Evolutionary conservation across 2,329 filamentous ascomycete genomes (phyloP).

Genomic region (Immersiporthe knoxdaviesiana): DNA sequence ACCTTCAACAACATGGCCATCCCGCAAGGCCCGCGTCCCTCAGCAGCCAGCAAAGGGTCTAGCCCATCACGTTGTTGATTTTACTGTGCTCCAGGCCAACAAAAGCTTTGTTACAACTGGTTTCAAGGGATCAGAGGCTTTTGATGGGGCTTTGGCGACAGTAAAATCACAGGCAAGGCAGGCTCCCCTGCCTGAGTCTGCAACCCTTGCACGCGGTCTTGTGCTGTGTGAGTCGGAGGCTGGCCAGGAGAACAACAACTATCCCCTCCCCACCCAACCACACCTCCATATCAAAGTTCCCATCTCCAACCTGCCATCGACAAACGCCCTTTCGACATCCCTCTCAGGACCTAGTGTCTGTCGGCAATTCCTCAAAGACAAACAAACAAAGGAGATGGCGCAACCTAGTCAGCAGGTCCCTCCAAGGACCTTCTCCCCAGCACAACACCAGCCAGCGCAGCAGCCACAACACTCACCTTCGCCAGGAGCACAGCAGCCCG

Average conservation of each 20-base stretch:
- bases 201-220: constrained; percentile 15
- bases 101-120: constrained; percentile 1
- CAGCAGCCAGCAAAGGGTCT: constrained; percentile 14
- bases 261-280: background rate
- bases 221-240: constrained; percentile 1
- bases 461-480: constrained; percentile 59
- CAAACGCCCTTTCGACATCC: background rate
- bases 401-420: constrained; percentile 44
- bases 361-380: background rate
- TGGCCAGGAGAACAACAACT: background rate
- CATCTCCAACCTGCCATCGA: background rate
- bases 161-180: constrained; percentile 27
- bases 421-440: constrained; percentile 64
- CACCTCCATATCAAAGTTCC: background rate
- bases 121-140: constrained; percentile 6
- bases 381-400: constrained; percentile 24
- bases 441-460: constrained; percentile 44
- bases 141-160: constrained; percentile 23
- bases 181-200: constrained; percentile 30
- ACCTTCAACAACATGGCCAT: constrained; percentile 18
- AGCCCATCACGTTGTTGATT: constrained; percentile 11
- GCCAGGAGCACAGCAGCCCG: constrained; percentile 58
- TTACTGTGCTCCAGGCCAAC: background rate
- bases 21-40: background rate
- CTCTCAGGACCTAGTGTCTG: background rate